A percentile compares a stretch with the other conserved stretches of the same genome.
Evolutionary conservation across 768 basidiomycete genomes (phyloP).

Genomic region (Trametes coccinea): DNA sequence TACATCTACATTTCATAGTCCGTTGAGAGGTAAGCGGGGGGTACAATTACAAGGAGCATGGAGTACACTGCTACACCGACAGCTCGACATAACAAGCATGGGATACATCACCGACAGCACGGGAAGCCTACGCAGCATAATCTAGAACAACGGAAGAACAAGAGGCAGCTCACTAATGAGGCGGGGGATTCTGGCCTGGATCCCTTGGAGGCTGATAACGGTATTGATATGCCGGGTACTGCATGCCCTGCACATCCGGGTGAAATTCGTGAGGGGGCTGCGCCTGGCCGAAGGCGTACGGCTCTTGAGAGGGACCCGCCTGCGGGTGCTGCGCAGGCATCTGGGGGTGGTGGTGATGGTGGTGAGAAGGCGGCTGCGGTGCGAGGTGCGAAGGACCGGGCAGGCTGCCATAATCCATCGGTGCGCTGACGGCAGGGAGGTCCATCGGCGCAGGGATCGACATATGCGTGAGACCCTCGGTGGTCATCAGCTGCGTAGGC

Average conservation of each 20-base stretch:
- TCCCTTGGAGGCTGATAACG: conserved; percentile 3
- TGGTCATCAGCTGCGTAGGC: conserved; percentile 23
- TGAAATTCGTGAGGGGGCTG: conserved; percentile 23
- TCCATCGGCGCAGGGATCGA: conserved; percentile 18
- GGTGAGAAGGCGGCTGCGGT: conserved; percentile 6
- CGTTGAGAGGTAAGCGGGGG: not conserved
- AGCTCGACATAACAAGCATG: not conserved
- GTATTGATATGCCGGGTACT: conserved; percentile 18
- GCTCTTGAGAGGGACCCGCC: conserved; percentile 13
- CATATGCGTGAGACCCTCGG: conserved; percentile 14
- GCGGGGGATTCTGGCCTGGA: conserved; percentile 1
- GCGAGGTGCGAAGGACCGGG: conserved; percentile 17
- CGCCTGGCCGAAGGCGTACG: conserved; percentile 26
- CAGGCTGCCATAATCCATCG: conserved; percentile 8
- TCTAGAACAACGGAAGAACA: not conserved
- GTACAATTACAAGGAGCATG: not conserved
- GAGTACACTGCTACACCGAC: not conserved
- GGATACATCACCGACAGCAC: not conserved
- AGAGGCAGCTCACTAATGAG: not conserved
- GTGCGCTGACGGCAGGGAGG: conserved; percentile 9
- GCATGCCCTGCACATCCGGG: conserved; percentile 15
- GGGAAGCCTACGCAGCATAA: not conserved
- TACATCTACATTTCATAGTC: not conserved
- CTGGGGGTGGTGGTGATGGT: conserved; percentile 4
- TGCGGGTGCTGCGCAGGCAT: not conserved